A percentile compares a stretch with the other conserved stretches of the same genome.
phyloP scores from a whole-genome alignment of 208 protist species.

The Porcisia deanei region DNA sequence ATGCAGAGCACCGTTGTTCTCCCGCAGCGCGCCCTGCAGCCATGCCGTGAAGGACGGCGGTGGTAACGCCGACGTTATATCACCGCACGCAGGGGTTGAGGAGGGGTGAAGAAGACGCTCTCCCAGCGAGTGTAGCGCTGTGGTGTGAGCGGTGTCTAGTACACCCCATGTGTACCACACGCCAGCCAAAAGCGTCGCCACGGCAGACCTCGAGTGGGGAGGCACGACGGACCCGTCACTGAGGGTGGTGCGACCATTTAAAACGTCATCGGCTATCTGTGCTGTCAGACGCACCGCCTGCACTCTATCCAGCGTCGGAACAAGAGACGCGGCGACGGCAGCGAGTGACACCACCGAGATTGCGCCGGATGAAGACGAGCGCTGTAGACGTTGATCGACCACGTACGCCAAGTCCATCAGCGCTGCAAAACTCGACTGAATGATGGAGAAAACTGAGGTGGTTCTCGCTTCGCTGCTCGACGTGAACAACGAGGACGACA shows the following conservation, averaged over 20 bases:
- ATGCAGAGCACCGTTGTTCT: conserved; percentile 8
- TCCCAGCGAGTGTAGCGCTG: conserved; percentile 8
- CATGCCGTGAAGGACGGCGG: conserved; percentile 14
- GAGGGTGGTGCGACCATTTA: background rate
- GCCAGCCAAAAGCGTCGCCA: conserved; percentile 19
- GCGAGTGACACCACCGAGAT: conserved; percentile 49
- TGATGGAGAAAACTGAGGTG: conserved; percentile 23
- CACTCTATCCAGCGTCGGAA: conserved; percentile 29
- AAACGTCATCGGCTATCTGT: conserved; percentile 14
- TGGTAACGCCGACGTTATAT: too few species aligned
- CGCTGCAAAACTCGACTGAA: conserved; percentile 30
- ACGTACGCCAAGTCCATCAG: conserved; percentile 61
- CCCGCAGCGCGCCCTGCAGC: conserved; percentile 11
- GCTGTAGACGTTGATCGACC: conserved; percentile 39
- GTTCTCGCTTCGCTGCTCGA: too few species aligned
- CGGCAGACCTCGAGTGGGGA: background rate
- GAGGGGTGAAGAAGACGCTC: background rate
- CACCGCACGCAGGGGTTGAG: background rate
- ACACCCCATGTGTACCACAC: conserved; percentile 37
- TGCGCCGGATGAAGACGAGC: conserved; percentile 25
- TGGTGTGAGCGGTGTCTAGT: conserved; percentile 25
- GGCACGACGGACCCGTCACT: background rate
- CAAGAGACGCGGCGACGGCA: conserved; percentile 45
- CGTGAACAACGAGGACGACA: background rate
- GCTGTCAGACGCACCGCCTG: conserved; percentile 35